A percentile compares a stretch with the other conserved stretches of the same genome.
These are phyloP conservation scores for Candida germanica DNA, from an alignment of 805 yeast genomes.

Conservation along the genomic window DNA sequence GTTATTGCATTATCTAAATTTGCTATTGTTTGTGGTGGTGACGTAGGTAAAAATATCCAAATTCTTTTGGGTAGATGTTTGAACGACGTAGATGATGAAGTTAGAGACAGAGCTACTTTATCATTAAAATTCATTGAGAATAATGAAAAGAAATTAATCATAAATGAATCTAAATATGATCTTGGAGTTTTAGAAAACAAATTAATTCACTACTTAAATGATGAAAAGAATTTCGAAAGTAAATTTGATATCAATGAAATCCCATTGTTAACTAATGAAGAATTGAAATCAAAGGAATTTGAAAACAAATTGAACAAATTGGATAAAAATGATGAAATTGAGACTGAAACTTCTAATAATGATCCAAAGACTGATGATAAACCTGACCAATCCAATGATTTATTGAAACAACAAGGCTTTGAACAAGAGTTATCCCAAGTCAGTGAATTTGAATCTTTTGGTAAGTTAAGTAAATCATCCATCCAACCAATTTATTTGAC, in stretches of 20 bases:
- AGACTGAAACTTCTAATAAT: slow-evolving; percentile 10
- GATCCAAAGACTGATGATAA: slow-evolving; percentile 11
- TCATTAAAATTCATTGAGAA: slow-evolving; percentile 62
- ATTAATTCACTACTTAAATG: slow-evolving; percentile 67
- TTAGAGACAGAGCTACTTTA: slow-evolving; percentile 93
- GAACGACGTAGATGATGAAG: slow-evolving; percentile 91
- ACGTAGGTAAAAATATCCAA: slow-evolving; percentile 63
- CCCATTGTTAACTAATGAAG: slow-evolving; percentile 66
- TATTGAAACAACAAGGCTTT: slow-evolving; percentile 58
- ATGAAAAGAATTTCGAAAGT: slow-evolving; percentile 43
- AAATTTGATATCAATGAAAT: slow-evolving; percentile 73
- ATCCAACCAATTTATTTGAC: slow-evolving; percentile 62
- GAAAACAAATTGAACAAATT: slow-evolving; percentile 46
- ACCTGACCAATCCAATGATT: slow-evolving; percentile 22
- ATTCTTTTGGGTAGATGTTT: slow-evolving; percentile 79
- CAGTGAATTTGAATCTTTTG: slow-evolving; percentile 72
- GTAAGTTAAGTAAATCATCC: slow-evolving; percentile 72
- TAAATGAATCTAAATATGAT: slow-evolving; percentile 68
- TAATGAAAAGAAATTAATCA: slow-evolving; percentile 46
- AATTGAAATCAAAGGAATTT: slow-evolving; percentile 61
- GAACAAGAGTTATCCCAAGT: slow-evolving; percentile 66
- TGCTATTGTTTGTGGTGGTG: slow-evolving; percentile 71
- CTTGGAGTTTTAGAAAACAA: slow-evolving; percentile 75
- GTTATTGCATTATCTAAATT: slow-evolving; percentile 89
- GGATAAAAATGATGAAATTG: slow-evolving; percentile 22